A percentile compares a stretch with the other conserved stretches of the same genome.
Evolutionary conservation across 2,329 filamentous ascomycete genomes (phyloP).

Genomic region (Colletotrichum sidae): DNA sequence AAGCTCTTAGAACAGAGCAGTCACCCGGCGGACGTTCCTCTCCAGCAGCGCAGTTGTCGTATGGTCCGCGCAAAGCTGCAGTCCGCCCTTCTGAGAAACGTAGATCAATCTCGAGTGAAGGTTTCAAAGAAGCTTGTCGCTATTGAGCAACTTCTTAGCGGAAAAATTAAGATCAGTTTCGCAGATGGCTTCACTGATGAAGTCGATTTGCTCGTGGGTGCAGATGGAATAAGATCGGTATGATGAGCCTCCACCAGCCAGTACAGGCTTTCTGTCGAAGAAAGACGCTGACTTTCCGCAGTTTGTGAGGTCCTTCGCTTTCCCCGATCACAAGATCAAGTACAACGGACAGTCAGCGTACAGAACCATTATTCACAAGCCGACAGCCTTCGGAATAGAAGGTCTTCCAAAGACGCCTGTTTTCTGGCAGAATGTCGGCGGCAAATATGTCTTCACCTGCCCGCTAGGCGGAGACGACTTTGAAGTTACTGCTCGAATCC

Average conservation of each 20-base stretch:
- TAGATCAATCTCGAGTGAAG: slow-evolving; percentile 56
- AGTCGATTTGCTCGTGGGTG: slow-evolving; percentile 62
- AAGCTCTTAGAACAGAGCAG: slow-evolving; percentile 41
- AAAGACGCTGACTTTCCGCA: slow-evolving; percentile 32
- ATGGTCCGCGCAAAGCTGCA: slow-evolving; percentile 56
- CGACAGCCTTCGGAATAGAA: slow-evolving; percentile 42
- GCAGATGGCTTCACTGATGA: slow-evolving; percentile 53
- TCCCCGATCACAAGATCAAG: slow-evolving; percentile 55
- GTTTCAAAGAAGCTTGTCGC: slow-evolving; percentile 56
- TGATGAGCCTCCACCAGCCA: slow-evolving; percentile 1
- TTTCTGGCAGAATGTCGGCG: slow-evolving; percentile 48
- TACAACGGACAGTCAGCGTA: slow-evolving; percentile 54
- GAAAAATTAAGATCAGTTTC: slow-evolving; percentile 56
- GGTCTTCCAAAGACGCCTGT: slow-evolving; percentile 44
- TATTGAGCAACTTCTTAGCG: slow-evolving; percentile 50
- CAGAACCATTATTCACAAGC: slow-evolving; percentile 45
- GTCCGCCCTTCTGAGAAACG: slow-evolving; percentile 58
- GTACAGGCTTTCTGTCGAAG: background rate
- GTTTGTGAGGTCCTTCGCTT: slow-evolving; percentile 55
- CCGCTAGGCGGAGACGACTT: slow-evolving; percentile 48
- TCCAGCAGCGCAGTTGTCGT: slow-evolving; percentile 44
- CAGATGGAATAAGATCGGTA: slow-evolving; percentile 64
- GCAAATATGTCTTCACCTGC: slow-evolving; percentile 48
- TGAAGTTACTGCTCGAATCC: slow-evolving; percentile 46
- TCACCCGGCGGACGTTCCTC: slow-evolving; percentile 41